Percentiles rank a stretch among this genome's conserved stretches.
These are phyloP conservation scores for Fragilaria radians DNA, from an alignment of 108 stramenopile genomes.

Conservation along the genomic window DNA sequence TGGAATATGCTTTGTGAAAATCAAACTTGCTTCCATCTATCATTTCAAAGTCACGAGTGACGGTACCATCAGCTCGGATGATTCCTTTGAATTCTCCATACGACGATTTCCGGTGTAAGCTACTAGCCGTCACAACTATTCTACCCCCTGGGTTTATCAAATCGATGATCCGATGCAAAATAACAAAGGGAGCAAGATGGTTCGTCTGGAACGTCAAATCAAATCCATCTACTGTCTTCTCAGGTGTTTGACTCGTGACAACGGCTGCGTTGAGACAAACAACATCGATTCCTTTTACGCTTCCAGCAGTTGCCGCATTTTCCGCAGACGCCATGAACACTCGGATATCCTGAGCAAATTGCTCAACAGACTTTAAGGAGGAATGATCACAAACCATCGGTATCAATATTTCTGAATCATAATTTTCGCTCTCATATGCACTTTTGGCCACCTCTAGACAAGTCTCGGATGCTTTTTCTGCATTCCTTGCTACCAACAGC, in stretches of 20 bases:
- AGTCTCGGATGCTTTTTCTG: too few species aligned
- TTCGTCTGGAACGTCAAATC: constrained; percentile 54
- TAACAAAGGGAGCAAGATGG: constrained; percentile 52
- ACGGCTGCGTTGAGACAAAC: constrained; percentile 61
- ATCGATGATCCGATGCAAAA: constrained; percentile 22
- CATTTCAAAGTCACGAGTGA: constrained; percentile 19
- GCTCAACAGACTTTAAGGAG: too few species aligned
- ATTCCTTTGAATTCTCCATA: constrained; percentile 20
- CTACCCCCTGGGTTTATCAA: constrained; percentile 28
- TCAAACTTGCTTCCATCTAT: constrained; percentile 16
- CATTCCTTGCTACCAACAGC: too few species aligned
- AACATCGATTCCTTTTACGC: too few species aligned
- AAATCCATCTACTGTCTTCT: constrained; percentile 39
- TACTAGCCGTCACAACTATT: constrained; percentile 27
- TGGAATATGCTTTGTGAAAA: constrained; percentile 21
- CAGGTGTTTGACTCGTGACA: constrained; percentile 15
- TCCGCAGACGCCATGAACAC: too few species aligned
- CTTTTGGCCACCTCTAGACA: too few species aligned
- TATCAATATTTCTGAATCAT: too few species aligned
- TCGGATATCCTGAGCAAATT: too few species aligned
- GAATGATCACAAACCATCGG: too few species aligned
- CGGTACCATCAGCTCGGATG: constrained; percentile 4
- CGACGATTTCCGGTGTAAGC: constrained; percentile 14
- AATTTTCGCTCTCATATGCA: too few species aligned
- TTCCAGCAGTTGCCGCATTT: too few species aligned